phyloP scores from a whole-genome alignment of 2,329 filamentous ascomycete genomes.

The Apiospora koreana region DNA sequence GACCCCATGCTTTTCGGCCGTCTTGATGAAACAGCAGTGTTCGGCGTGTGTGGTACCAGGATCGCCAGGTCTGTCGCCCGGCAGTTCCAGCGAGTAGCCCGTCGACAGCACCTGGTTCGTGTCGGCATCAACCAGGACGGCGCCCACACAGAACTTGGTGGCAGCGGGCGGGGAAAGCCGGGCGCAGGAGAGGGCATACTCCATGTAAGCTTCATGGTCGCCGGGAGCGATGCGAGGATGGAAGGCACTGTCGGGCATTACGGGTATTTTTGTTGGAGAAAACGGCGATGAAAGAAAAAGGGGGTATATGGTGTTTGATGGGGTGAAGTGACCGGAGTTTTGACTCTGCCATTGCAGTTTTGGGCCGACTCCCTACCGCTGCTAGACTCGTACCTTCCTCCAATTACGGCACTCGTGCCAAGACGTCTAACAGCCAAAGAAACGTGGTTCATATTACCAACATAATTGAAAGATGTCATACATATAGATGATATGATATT shows the following conservation, averaged over 20 bases:
- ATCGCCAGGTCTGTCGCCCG: constrained; percentile 37
- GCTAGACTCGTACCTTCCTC: no score
- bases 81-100: constrained; percentile 43
- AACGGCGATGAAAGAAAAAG: no score
- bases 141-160: constrained; percentile 44
- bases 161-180: constrained; percentile 36
- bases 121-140: constrained; percentile 40
- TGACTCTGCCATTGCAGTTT: no score
- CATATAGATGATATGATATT: no score
- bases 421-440: no score
- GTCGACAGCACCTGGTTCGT: constrained; percentile 40
- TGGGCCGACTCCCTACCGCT: no score
- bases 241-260: background rate
- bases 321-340: no score
- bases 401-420: no score
- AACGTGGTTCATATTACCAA: no score
- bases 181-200: constrained; percentile 37
- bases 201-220: constrained; percentile 30
- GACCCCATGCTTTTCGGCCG: constrained; percentile 37
- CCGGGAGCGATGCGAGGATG: background rate
- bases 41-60: constrained; percentile 42
- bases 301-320: no score
- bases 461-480: no score
- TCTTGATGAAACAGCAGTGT: constrained; percentile 47
- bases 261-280: no score